These are phyloP conservation scores for Phytophthora europaea DNA, from an alignment of 352 stramenopile species.

Conservation along the genomic window DNA sequence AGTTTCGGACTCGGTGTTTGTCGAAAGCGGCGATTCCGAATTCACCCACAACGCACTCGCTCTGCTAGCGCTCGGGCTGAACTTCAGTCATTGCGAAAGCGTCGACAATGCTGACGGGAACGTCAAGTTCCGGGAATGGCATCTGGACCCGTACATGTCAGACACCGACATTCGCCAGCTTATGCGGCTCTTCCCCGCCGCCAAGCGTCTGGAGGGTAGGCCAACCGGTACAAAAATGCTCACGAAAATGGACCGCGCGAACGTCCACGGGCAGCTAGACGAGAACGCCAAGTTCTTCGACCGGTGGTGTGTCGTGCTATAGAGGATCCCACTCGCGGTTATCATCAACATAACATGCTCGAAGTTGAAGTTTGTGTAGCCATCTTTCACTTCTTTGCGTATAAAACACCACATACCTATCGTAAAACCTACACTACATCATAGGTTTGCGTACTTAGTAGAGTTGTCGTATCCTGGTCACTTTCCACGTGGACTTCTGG, in stretches of 20 bases:
- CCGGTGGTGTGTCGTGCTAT: slow-evolving; percentile 81
- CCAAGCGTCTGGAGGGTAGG: slow-evolving; percentile 52
- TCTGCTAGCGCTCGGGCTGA: slow-evolving; percentile 64
- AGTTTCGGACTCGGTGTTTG: slow-evolving; percentile 83
- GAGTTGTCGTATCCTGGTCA: slow-evolving; percentile 16
- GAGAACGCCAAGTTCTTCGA: slow-evolving; percentile 70
- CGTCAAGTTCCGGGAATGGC: slow-evolving; percentile 63
- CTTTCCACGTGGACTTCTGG: slow-evolving; percentile 40
- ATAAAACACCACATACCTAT: slow-evolving; percentile 1
- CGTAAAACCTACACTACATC: slow-evolving; percentile 6
- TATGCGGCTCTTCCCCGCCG: slow-evolving; percentile 52
- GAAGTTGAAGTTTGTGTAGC: slow-evolving; percentile 19
- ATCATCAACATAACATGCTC: background rate
- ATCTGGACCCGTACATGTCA: slow-evolving; percentile 81
- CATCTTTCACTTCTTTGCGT: slow-evolving; percentile 1
- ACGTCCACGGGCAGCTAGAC: slow-evolving; percentile 67
- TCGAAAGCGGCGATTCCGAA: slow-evolving; percentile 69
- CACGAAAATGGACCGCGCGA: slow-evolving; percentile 61
- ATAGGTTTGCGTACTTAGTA: background rate
- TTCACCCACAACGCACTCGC: slow-evolving; percentile 63
- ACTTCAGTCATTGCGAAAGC: slow-evolving; percentile 63
- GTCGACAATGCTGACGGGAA: slow-evolving; percentile 12
- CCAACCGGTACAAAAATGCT: slow-evolving; percentile 55
- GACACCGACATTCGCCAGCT: slow-evolving; percentile 70
- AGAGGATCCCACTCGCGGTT: slow-evolving; percentile 3